phyloP scores from a whole-genome alignment of 2,329 filamentous ascomycete genomes.

The Triangularia verruculosa region DNA sequence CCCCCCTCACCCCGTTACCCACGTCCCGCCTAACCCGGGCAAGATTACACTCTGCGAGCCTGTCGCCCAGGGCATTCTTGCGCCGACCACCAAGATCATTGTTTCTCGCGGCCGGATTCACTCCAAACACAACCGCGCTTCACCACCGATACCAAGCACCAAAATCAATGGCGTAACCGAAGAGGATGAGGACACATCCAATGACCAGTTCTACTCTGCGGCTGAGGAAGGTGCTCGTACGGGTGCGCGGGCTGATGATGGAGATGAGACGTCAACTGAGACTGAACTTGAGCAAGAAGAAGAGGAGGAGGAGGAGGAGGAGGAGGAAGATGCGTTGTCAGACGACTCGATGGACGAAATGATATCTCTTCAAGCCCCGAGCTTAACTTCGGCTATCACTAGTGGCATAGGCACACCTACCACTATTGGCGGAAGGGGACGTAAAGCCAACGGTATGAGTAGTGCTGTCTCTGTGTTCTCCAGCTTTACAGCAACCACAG shows the following conservation, averaged over 20 bases:
- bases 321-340: conserved; percentile 76
- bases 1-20: conserved; percentile 80
- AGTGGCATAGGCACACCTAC: conserved; percentile 81
- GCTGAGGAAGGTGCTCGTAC: conserved; percentile 70
- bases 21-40: conserved; percentile 78
- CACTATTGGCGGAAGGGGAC: conserved; percentile 59
- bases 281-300: no score
- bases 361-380: conserved; percentile 81
- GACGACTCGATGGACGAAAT: conserved; percentile 92
- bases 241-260: conserved; percentile 56
- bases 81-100: conserved; percentile 77
- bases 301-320: conserved; percentile 55
- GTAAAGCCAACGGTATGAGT: conserved; percentile 66
- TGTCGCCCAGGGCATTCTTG: conserved; percentile 80
- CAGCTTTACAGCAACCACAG: conserved; percentile 79
- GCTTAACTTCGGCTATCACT: conserved; percentile 71
- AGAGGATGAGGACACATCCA: conserved; percentile 76
- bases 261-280: conserved; percentile 55
- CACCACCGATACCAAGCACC: conserved; percentile 44
- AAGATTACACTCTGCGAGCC: conserved; percentile 93
- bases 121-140: conserved; percentile 50
- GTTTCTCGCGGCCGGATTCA: conserved; percentile 64
- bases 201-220: conserved; percentile 89
- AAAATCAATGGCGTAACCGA: conserved; percentile 58
- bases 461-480: conserved; percentile 90